These are phyloP conservation scores for Emergomyces orientalis DNA, from an alignment of 2,329 filamentous ascomycete species.

Conservation along the genomic window DNA sequence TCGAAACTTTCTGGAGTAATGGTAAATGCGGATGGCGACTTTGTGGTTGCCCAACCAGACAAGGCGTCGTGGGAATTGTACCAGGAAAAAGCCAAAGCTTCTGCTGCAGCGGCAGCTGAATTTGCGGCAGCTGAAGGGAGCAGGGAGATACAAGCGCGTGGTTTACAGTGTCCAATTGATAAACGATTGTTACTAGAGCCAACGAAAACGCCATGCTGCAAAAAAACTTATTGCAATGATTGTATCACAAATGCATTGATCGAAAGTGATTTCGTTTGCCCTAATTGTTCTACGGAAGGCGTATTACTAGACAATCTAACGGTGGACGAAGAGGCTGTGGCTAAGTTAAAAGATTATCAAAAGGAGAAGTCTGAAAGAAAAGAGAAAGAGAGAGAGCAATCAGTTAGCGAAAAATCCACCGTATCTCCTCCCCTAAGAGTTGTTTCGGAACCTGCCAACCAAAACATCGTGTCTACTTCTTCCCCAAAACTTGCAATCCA, in stretches of 20 bases:
- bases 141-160: conserved; percentile 79
- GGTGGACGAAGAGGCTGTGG: conserved; percentile 66
- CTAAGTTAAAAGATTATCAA: conserved; percentile 69
- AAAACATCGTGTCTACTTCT: not conserved
- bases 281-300: conserved; percentile 79
- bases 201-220: conserved; percentile 97
- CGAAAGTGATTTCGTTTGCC: conserved; percentile 95
- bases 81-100: conserved; percentile 84
- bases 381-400: conserved; percentile 28
- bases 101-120: conserved; percentile 71
- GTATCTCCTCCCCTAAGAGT: conserved; percentile 9
- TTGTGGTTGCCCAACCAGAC: conserved; percentile 91
- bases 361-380: conserved; percentile 42
- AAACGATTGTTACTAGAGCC: conserved; percentile 97
- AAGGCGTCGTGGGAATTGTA: conserved; percentile 95
- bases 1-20: conserved; percentile 81
- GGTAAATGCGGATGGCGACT: conserved; percentile 96
- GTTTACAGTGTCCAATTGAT: conserved; percentile 90
- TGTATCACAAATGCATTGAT: conserved; percentile 99
- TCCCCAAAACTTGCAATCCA: conserved; percentile 22
- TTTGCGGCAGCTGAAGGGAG: conserved; percentile 67
- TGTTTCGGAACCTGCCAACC: conserved; percentile 16
- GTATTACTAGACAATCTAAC: conserved; percentile 88
- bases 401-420: conserved; percentile 12
- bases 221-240: conserved; percentile 97